Evolutionary conservation across 805 yeast species (phyloP).

Genomic region (Starmerella cellae): DNA sequence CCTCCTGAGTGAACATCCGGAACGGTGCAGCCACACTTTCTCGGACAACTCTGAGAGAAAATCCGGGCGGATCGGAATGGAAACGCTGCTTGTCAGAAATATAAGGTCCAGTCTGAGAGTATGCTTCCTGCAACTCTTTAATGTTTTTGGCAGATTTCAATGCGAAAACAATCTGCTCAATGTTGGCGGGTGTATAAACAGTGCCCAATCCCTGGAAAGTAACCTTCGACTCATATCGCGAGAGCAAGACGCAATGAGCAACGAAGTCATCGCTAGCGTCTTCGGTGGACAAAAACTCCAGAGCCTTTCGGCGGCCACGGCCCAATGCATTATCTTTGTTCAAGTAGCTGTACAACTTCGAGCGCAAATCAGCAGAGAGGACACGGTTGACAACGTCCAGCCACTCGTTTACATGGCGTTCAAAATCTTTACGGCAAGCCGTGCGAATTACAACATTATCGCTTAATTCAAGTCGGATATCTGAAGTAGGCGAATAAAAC

Average conservation of each 20-base stretch:
- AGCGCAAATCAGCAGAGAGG: constrained; percentile 61
- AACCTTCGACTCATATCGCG: constrained; percentile 4
- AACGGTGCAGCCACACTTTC: constrained; percentile 46
- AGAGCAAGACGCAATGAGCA: constrained; percentile 13
- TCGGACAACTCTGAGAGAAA: constrained; percentile 1
- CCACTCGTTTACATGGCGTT: constrained; percentile 55
- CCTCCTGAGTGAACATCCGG: constrained; percentile 41
- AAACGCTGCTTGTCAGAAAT: not conserved
- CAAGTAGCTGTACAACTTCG: constrained; percentile 65
- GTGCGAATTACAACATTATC: constrained; percentile 69
- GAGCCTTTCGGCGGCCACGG: constrained; percentile 82
- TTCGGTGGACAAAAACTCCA: constrained; percentile 42
- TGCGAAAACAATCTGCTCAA: not conserved
- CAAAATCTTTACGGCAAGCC: constrained; percentile 47
- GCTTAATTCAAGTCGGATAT: constrained; percentile 45
- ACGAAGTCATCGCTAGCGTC: constrained; percentile 31
- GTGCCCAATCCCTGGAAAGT: not conserved
- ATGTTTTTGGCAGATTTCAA: constrained; percentile 1
- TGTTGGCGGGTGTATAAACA: not conserved
- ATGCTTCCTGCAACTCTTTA: constrained; percentile 7
- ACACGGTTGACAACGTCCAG: constrained; percentile 40
- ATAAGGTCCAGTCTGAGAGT: constrained; percentile 2
- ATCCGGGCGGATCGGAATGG: not conserved
- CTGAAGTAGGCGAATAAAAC: constrained; percentile 37
- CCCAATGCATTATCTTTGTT: constrained; percentile 26